Evolutionary conservation across 1,139 yeast genomes (phyloP), one percentile per base, ranked within the genome.

Genomic region (Hyphopichia burtonii): DNA sequence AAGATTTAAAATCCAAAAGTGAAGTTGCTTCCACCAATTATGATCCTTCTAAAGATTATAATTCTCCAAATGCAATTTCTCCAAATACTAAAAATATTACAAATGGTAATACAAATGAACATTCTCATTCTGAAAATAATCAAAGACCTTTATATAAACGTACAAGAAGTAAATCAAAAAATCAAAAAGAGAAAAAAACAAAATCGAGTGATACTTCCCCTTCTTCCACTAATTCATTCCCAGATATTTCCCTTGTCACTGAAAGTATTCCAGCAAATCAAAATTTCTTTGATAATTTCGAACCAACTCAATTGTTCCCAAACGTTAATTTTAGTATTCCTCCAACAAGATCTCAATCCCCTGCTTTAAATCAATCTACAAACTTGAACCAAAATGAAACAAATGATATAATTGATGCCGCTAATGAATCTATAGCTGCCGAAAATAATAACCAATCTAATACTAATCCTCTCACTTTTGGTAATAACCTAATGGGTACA

Each of bases 301-400:
- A 74, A 46, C 78, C 79, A 11, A 66, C 76, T 1, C 79, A 75
- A 49, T 67, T 75, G 52, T 75, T 75, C 48, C 79, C 79, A 14
- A 70, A 61, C 31, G 54, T 55, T 14, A 58, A 54, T 41, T 52
- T 50, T 38, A 68, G 76, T 48, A 48, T 58, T 20, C 73, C 76
- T 2, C 65, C 69, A 10, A 67, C 74, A 1, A 56, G 74, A 44
- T 64, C 63, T 0, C 75, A 68, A 45, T 65, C 74, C 3, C 74
- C 74, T 5, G 38, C 45, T 5, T 12, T 23, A n/a, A 8, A n/a
- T 19, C 23, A 33, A 5, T 8, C 27, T 8, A 17, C 15, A 6
- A 7, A 9, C 17, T 12, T 16, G 6, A 9, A 5, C 3, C 12
- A 10, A 5, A 20, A 20, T n/a, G 36, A n/a, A 4, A 16, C 6